A percentile compares a stretch with the other conserved stretches of the same genome.
phyloP scores from a whole-genome alignment of 345 rosid genomes.

The Eucalyptus guilfoylei region DNA sequence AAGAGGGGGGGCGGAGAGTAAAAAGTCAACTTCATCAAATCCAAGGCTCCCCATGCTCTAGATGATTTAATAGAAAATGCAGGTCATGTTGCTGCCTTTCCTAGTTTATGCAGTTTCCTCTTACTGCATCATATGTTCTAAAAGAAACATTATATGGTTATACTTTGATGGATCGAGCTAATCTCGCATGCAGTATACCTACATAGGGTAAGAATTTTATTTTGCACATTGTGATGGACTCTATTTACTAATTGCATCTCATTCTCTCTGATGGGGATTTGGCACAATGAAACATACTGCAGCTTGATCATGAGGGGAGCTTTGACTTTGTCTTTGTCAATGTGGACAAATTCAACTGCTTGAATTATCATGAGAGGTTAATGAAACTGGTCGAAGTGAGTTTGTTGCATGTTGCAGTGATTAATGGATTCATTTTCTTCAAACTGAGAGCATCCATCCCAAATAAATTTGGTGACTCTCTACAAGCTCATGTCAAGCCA shows the following conservation, averaged over 20 bases:
- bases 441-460: not conserved
- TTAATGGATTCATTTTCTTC: not conserved
- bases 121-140: not conserved
- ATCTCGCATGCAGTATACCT: not conserved
- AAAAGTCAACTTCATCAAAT: conserved; percentile 21
- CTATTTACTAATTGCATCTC: not conserved
- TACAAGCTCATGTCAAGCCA: not conserved
- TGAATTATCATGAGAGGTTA: conserved; percentile 28
- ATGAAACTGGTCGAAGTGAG: conserved; percentile 12
- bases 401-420: not conserved
- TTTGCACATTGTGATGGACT: not conserved
- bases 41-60: conserved; percentile 16
- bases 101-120: not conserved
- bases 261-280: too few relatives aligned
- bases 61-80: conserved; percentile 17
- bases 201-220: not conserved
- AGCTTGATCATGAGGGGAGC: conserved; percentile 21
- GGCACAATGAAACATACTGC: too few relatives aligned
- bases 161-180: not conserved
- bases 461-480: not conserved
- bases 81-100: not conserved
- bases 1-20: conserved; percentile 19
- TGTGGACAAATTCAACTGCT: conserved; percentile 25
- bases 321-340: conserved; percentile 44
- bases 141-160: not conserved